Evolutionary conservation across 768 basidiomycete species (phyloP).

Genomic region (Agrocybe pediades): DNA sequence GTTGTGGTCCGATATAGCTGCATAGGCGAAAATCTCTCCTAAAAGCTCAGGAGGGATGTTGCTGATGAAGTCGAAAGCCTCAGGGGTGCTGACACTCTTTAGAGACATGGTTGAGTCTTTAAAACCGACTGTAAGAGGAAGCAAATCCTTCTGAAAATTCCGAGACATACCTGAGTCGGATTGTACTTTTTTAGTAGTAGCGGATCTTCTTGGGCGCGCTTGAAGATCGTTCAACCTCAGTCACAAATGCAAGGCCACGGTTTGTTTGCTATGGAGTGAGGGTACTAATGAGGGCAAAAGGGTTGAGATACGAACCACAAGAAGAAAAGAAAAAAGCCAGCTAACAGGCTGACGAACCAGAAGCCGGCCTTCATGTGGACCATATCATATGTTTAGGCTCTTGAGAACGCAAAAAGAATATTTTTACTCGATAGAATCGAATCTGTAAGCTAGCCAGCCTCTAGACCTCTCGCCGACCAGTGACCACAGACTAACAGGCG

Average conservation of each 20-base stretch:
- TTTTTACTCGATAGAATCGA: no score
- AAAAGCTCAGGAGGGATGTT: slow-evolving; percentile 34
- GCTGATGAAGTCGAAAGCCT: background rate
- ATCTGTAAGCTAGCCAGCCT: no score
- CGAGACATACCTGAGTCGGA: background rate
- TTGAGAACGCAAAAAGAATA: no score
- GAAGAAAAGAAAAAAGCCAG: no score
- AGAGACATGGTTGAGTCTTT: background rate
- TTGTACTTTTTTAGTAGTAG: background rate
- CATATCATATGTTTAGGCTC: no score
- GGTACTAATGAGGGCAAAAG: background rate
- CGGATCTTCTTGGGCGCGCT: background rate
- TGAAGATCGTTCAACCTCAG: background rate
- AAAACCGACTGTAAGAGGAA: no score
- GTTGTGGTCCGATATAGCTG: slow-evolving; percentile 26
- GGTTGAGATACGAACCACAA: no score
- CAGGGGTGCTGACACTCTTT: background rate
- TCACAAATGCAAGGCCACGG: background rate
- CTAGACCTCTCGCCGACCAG: no score
- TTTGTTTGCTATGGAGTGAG: background rate
- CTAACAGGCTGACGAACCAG: no score
- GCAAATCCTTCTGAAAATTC: background rate
- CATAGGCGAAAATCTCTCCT: slow-evolving; percentile 33
- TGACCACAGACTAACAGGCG: no score
- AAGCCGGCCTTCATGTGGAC: no score